Evolutionary conservation across 306 rosid genomes (phyloP).

Genomic region (Begonia peltatifolia): DNA sequence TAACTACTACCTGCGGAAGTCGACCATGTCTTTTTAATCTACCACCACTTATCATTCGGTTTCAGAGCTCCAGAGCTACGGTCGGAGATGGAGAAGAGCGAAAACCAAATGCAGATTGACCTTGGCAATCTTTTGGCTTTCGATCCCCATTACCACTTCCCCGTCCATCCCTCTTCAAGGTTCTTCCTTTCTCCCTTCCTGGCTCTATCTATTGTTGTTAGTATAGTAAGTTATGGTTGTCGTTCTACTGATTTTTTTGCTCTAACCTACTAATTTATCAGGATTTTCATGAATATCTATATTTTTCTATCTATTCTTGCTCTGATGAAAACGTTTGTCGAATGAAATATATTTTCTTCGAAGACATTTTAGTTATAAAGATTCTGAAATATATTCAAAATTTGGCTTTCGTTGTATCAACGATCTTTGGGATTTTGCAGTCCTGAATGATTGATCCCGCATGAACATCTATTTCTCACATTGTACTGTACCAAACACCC

Average conservation of each 20-base stretch:
- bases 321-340: neutral
- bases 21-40: too few species aligned
- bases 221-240: neutral
- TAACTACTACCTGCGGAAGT: too few species aligned
- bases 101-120: constrained; percentile 32
- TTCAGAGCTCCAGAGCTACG: too few species aligned
- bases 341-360: too few species aligned
- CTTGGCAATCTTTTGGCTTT: constrained; percentile 64
- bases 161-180: constrained; percentile 37
- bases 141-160: constrained; percentile 31
- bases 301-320: neutral
- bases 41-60: too few species aligned
- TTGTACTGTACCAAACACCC: too few species aligned
- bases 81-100: constrained; percentile 18
- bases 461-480: too few species aligned
- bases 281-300: neutral
- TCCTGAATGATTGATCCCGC: too few species aligned
- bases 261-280: too few species aligned
- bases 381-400: neutral
- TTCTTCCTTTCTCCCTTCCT: constrained; percentile 5
- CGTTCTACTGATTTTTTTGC: neutral
- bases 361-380: neutral
- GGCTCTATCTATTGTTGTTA: neutral
- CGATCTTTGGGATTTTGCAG: too few species aligned
- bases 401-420: too few species aligned